These are phyloP conservation scores for Trematosphaeria pertusa DNA, from an alignment of 2,329 filamentous ascomycete genomes.

Conservation along the genomic window DNA sequence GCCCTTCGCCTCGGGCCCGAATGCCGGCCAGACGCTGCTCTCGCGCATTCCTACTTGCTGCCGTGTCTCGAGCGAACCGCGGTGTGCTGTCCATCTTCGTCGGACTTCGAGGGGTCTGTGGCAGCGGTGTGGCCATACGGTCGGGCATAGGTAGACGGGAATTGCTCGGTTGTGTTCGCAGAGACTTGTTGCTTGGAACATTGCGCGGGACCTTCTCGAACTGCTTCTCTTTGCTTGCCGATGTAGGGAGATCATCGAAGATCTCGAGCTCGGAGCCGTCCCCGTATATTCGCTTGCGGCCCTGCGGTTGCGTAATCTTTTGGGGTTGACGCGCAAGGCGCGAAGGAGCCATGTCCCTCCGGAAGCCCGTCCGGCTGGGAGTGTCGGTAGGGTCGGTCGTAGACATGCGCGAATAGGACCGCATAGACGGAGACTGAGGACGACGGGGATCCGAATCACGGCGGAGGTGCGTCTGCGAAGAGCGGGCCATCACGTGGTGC, in stretches of 20 bases:
- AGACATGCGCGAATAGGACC: slow-evolving; percentile 57
- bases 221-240: slow-evolving; percentile 77
- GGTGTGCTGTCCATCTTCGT: slow-evolving; percentile 62
- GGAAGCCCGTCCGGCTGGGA: slow-evolving; percentile 53
- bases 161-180: slow-evolving; percentile 59
- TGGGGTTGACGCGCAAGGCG: slow-evolving; percentile 59
- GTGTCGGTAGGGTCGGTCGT: slow-evolving; percentile 58
- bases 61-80: slow-evolving; percentile 71
- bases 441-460: slow-evolving; percentile 77
- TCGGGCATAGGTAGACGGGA: slow-evolving; percentile 51
- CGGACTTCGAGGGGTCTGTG: slow-evolving; percentile 63
- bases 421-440: slow-evolving; percentile 54
- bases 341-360: slow-evolving; percentile 57
- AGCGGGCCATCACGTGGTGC: slow-evolving; percentile 78
- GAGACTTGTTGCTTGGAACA: slow-evolving; percentile 70
- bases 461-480: slow-evolving; percentile 74
- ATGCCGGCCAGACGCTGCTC: slow-evolving; percentile 63
- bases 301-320: slow-evolving; percentile 53
- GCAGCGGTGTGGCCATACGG: slow-evolving; percentile 55
- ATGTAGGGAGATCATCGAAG: slow-evolving; percentile 95
- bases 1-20: slow-evolving; percentile 54
- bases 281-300: slow-evolving; percentile 66
- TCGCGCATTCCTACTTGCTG: slow-evolving; percentile 69
- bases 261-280: slow-evolving; percentile 90
- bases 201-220: slow-evolving; percentile 81